A percentile compares a stretch with the other conserved stretches of the same genome.
Conservation (phyloP, 2,329 filamentous ascomycete species). For the Beauveria sp. region DNA sequence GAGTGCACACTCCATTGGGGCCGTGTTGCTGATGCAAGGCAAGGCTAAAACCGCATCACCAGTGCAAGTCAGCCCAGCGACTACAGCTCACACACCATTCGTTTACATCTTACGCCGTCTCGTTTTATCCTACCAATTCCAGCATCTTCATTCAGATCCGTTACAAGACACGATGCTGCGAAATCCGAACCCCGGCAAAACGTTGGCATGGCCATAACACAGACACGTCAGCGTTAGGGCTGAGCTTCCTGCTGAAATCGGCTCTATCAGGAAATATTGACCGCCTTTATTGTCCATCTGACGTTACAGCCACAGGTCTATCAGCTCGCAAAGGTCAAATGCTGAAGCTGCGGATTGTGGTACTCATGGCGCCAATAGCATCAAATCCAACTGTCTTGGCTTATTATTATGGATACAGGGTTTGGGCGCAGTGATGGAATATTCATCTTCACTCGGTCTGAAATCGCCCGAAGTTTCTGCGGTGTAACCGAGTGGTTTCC, state of each 20-base stretch:
- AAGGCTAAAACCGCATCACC: neutral
- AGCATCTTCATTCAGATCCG: neutral
- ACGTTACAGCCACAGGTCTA: neutral
- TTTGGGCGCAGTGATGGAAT: neutral
- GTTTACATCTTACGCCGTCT: neutral
- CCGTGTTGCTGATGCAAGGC: neutral
- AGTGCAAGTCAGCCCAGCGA: neutral
- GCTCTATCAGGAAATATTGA: neutral
- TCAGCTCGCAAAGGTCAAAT: neutral
- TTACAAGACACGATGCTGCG: neutral
- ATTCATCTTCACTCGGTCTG: neutral
- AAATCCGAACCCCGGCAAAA: slow-evolving; percentile 3
- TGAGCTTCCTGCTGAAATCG: neutral
- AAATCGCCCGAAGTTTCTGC: too few species aligned
- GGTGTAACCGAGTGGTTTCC: too few species aligned
- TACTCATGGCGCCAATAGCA: neutral
- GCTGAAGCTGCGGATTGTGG: neutral
- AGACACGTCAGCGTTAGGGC: slow-evolving; percentile 4
- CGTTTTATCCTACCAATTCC: neutral
- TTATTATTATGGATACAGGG: neutral
- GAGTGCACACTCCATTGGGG: neutral
- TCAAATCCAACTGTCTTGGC: neutral
- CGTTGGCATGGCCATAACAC: neutral
- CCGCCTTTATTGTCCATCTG: neutral
- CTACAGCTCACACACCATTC: neutral